A percentile compares a stretch with the other conserved stretches of the same genome.
Conservation (phyloP, 2,329 filamentous ascomycete genomes). For the Fusarium proliferatum region DNA sequence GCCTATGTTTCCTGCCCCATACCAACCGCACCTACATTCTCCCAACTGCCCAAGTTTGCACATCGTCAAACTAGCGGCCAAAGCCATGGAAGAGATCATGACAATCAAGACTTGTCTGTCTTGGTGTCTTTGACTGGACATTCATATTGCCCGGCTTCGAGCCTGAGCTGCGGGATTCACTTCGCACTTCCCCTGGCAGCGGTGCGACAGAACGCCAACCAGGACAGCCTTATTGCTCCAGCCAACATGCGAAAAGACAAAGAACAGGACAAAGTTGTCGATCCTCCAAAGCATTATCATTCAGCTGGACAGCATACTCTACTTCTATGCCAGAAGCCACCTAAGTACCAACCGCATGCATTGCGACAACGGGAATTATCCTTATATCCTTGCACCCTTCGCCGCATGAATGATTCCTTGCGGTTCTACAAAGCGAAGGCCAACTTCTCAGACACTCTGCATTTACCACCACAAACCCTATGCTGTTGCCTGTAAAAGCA, state of each 20-base stretch:
- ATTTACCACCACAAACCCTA: rapidly evolving
- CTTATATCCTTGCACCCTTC: too few relatives aligned
- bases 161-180: not conserved
- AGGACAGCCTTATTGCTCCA: not conserved
- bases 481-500: not conserved
- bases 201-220: not conserved
- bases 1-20: not conserved
- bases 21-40: not conserved
- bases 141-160: not conserved
- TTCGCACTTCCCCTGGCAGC: not conserved
- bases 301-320: not conserved
- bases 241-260: not conserved
- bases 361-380: not conserved
- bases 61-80: not conserved
- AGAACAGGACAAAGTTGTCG: not conserved
- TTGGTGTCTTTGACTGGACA: not conserved
- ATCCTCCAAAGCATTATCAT: too few relatives aligned
- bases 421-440: not conserved
- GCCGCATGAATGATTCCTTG: not conserved
- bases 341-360: not conserved
- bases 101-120: not conserved
- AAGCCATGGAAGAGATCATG: not conserved
- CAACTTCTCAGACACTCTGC: not conserved
- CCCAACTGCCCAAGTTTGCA: not conserved
- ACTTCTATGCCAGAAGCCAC: not conserved